These are phyloP conservation scores for Trichoderma brevicompactum DNA, from an alignment of 2,329 filamentous ascomycete species.

Conservation along the genomic window DNA sequence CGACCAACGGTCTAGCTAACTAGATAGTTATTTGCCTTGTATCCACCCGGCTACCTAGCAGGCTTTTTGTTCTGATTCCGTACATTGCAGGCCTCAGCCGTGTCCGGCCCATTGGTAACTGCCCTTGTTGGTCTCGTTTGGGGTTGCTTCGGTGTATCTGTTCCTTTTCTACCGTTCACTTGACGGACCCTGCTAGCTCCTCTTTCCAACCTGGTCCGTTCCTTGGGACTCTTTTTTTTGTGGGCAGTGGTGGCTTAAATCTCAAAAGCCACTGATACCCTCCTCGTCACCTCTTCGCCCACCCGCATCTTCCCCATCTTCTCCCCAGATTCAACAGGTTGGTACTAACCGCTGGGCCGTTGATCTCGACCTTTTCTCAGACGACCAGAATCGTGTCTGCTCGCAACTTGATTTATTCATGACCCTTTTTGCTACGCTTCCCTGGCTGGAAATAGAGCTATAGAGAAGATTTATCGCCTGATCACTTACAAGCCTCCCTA, in stretches of 20 bases:
- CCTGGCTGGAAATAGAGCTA: constrained; percentile 13
- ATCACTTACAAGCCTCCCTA: constrained; percentile 10
- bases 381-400: neutral
- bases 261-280: constrained; percentile 37
- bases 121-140: constrained; percentile 32
- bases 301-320: constrained; percentile 28
- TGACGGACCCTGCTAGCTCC: constrained; percentile 27
- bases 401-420: constrained; percentile 6
- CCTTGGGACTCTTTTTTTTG: constrained; percentile 9
- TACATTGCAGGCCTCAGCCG: constrained; percentile 30
- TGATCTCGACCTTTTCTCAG: constrained; percentile 3
- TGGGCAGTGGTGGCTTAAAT: constrained; percentile 27
- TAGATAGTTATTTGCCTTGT: constrained; percentile 27
- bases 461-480: constrained; percentile 5
- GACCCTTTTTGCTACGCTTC: neutral
- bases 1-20: constrained; percentile 23
- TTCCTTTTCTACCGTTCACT: constrained; percentile 19
- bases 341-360: neutral
- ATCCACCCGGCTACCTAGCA: constrained; percentile 8
- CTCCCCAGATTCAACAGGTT: constrained; percentile 27
- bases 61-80: constrained; percentile 15
- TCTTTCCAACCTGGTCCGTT: constrained; percentile 21
- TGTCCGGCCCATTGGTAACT: constrained; percentile 33
- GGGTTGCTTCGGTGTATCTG: constrained; percentile 32
- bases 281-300: constrained; percentile 20